phyloP scores from a whole-genome alignment of 2,329 filamentous ascomycete species.

The Exophiala mesophila region DNA sequence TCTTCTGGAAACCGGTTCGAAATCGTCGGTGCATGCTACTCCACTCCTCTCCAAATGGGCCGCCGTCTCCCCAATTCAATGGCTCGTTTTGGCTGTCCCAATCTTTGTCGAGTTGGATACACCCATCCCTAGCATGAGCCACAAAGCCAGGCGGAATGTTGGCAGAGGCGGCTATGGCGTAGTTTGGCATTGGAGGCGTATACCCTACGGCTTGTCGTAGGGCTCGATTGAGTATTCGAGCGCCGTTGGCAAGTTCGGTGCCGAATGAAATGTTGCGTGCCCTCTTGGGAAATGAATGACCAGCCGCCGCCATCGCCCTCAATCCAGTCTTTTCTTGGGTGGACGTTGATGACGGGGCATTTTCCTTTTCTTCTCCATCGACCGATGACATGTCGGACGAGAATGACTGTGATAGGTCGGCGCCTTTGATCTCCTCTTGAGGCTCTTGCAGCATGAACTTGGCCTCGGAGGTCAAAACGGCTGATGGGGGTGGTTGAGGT shows the following conservation, averaged over 20 bases:
- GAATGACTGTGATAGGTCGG: constrained; percentile 25
- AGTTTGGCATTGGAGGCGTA: constrained; percentile 70
- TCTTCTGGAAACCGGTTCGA: constrained; percentile 67
- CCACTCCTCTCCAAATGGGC: constrained; percentile 90
- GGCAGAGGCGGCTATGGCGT: constrained; percentile 73
- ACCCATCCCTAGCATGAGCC: constrained; percentile 82
- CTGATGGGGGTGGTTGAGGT: constrained; percentile 77
- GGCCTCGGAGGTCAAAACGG: constrained; percentile 80
- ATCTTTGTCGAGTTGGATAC: constrained; percentile 80
- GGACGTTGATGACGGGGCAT: constrained; percentile 31
- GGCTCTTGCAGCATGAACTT: constrained; percentile 80
- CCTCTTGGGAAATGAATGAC: constrained; percentile 24
- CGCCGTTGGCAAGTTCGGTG: constrained; percentile 20
- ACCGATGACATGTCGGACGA: constrained; percentile 10
- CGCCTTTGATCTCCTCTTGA: constrained; percentile 57
- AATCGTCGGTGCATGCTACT: constrained; percentile 90
- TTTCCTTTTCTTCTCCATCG: constrained; percentile 32
- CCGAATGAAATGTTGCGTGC: constrained; percentile 23
- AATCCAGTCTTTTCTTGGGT: constrained; percentile 23
- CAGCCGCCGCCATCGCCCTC: constrained; percentile 24
- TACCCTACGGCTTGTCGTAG: constrained; percentile 48
- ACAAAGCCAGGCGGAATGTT: constrained; percentile 85
- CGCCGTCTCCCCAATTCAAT: constrained; percentile 80
- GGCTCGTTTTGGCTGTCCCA: constrained; percentile 87
- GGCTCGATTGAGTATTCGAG: constrained; percentile 13